These are phyloP conservation scores for Kurtzmaniella natalensis DNA, from an alignment of 1,139 yeast genomes.

Conservation along the genomic window DNA sequence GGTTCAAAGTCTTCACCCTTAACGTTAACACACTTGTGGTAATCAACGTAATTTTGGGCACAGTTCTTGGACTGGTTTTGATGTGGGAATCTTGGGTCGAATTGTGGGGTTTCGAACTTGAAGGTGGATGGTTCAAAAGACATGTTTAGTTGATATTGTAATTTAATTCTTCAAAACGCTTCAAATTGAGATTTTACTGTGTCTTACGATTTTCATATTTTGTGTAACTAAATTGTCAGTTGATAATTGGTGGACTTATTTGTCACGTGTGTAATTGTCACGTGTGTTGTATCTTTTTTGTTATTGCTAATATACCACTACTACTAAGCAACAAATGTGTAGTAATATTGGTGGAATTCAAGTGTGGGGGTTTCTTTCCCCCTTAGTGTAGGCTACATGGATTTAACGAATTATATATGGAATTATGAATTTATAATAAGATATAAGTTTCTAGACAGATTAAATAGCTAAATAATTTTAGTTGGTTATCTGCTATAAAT, in stretches of 20 bases:
- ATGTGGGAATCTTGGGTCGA: slow-evolving; percentile 93
- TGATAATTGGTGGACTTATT: slow-evolving; percentile 3
- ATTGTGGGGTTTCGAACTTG: slow-evolving; percentile 76
- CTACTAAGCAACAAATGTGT: too few species aligned
- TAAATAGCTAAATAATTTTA: too few species aligned
- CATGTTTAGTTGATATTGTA: slow-evolving; percentile 20
- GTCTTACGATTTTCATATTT: slow-evolving; percentile 10
- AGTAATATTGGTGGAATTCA: too few species aligned
- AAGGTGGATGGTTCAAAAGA: slow-evolving; percentile 45
- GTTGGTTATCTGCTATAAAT: too few species aligned
- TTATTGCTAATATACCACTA: too few species aligned
- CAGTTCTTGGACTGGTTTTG: slow-evolving; percentile 98
- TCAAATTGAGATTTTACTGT: slow-evolving; percentile 3
- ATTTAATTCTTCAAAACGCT: slow-evolving; percentile 2
- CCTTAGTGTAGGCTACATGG: too few species aligned
- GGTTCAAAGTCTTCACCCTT: slow-evolving; percentile 99
- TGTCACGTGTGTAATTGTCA: slow-evolving; percentile 1
- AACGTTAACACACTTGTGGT: slow-evolving; percentile 93
- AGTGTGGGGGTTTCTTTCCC: too few species aligned
- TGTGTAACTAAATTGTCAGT: slow-evolving; percentile 6
- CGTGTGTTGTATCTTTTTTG: too few species aligned
- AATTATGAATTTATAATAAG: too few species aligned
- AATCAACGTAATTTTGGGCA: slow-evolving; percentile 96
- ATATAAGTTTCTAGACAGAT: too few species aligned
- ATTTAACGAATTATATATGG: too few species aligned